Base-by-base conservation (phyloP, 176 grass and related monocot genomes). In the Oryza rufipogon region DNA sequence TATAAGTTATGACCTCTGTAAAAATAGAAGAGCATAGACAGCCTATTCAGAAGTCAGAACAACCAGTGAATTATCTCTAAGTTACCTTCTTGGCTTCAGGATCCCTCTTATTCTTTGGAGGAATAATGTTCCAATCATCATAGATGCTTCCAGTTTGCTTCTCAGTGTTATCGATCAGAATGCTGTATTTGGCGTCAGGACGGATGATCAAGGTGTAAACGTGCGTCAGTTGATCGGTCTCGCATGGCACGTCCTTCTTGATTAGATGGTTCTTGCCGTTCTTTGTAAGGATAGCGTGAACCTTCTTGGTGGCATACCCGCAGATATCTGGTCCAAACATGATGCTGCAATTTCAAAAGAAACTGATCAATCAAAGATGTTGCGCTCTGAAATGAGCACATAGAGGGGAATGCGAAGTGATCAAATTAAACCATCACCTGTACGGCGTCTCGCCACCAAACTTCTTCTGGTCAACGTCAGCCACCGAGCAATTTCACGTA, bases 391-490 rank as follows among this genome's bases (percentile, higher is more conserved):
- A 16, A 58, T 58, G 9, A 42, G 46, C 12, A 22, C 16, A 2
- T 49, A 63, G 22, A 19, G 41, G 7, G 30, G 52, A 41, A 41
- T 2, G 16, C 52, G 11, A 10, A 23, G 64, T 3, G 66, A 36
- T 11, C 14, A 9, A 70, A 36, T 16, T 9, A 9, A 70, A 56
- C 45, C 9, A 33, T 71, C 48, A 95, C 95, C 96, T 98, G 81
- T 98, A 98, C 10, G 92, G 93, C 11, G 93, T 92, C 17, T 95
- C 93, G 7, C 93, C 93, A 46, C 93, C 93, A 30, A 95, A 95
- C 61, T 95, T 95, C 83, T 87, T 95, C 70, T 95, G 90, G 86
- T 91, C 93, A 17, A 91, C 73, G 17, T 92, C 91, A n/a, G 30
- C 88, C 86, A 6, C 86, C 88, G 8, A 95, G 91, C 9, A 95